Conservation (phyloP, 805 yeast species). For the Maudiozyma saulgeensis region DNA sequence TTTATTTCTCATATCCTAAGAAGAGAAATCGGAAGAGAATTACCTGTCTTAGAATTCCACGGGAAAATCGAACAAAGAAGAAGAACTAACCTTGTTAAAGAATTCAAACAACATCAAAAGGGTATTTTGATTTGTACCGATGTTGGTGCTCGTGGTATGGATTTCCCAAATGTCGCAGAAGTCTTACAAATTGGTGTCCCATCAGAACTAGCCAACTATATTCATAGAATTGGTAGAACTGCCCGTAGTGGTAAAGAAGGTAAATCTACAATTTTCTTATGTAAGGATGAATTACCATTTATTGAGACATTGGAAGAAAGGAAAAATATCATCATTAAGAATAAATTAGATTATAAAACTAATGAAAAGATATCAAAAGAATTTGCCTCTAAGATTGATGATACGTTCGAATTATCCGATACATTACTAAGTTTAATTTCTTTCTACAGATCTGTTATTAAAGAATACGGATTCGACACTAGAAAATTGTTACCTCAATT, state of each 20-base stretch:
- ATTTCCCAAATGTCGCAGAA: slow-evolving; percentile 78
- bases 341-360: slow-evolving; percentile 33
- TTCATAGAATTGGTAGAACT: slow-evolving; percentile 93
- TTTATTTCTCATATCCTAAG: slow-evolving; percentile 40
- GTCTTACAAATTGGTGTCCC: slow-evolving; percentile 82
- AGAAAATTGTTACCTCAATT: slow-evolving; percentile 14
- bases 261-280: slow-evolving; percentile 50
- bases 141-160: slow-evolving; percentile 96
- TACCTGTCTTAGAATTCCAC: slow-evolving; percentile 42
- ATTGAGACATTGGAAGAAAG: slow-evolving; percentile 37
- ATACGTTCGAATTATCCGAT: slow-evolving; percentile 22
- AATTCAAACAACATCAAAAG: slow-evolving; percentile 37
- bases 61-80: slow-evolving; percentile 64
- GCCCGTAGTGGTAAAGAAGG: slow-evolving; percentile 87
- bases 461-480: slow-evolving; percentile 27
- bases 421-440: slow-evolving; percentile 31
- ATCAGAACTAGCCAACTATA: slow-evolving; percentile 62
- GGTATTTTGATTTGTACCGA: slow-evolving; percentile 77
- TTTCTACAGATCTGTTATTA: slow-evolving; percentile 28
- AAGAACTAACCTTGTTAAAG: slow-evolving; percentile 51
- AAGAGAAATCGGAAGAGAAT: slow-evolving; percentile 18
- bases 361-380: slow-evolving; percentile 26
- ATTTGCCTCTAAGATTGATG: slow-evolving; percentile 15
- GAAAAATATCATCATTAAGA: slow-evolving; percentile 47
- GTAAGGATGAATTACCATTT: slow-evolving; percentile 50